phyloP scores from a whole-genome alignment of 306 rosid genomes.

The Gynostemma pentaphyllum region DNA sequence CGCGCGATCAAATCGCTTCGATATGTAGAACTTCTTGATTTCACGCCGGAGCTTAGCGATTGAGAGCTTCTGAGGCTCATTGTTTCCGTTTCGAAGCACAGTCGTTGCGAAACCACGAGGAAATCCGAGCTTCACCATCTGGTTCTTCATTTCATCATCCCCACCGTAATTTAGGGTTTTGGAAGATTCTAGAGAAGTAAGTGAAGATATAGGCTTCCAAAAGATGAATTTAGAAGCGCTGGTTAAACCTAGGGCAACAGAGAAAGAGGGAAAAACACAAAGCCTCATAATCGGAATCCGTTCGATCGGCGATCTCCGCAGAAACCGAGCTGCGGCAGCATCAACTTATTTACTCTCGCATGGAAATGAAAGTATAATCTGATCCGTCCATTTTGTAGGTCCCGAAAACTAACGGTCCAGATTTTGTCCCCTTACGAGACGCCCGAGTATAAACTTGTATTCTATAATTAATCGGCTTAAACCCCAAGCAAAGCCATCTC shows the following conservation, averaged over 20 bases:
- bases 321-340: background rate
- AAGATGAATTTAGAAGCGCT: background rate
- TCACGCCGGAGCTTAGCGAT: constrained; percentile 36
- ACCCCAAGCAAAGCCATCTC: background rate
- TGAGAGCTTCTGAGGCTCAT: constrained; percentile 32
- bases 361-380: background rate
- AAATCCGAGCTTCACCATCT: constrained; percentile 20
- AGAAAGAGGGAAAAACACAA: background rate
- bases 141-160: constrained; percentile 17
- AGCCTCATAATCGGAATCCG: constrained; percentile 26
- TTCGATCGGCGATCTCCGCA: background rate
- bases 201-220: constrained; percentile 16
- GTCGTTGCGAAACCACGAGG: constrained; percentile 16
- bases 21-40: constrained; percentile 27
- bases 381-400: constrained; percentile 9
- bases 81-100: constrained; percentile 32
- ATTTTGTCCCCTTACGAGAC: no score
- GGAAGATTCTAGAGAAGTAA: constrained; percentile 10
- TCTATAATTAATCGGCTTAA: no score
- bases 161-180: background rate
- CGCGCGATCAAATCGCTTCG: constrained; percentile 48
- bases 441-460: no score
- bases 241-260: background rate
- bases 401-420: constrained; percentile 3
- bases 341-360: background rate